phyloP scores from a whole-genome alignment of 148 eudicot genomes.

The Silene uniflora region DNA sequence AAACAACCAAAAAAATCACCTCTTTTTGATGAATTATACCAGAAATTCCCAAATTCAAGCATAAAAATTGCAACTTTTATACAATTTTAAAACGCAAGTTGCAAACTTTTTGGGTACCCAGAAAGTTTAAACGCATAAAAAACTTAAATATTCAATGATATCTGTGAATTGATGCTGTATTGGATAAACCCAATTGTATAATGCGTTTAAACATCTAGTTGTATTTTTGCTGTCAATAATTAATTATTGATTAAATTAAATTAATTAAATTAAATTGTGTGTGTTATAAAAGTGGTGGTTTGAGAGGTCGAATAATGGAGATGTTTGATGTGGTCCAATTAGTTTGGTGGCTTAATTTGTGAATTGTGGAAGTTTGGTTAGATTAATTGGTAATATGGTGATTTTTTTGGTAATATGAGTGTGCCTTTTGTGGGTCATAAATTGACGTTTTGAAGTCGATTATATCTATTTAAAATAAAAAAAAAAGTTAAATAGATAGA shows the following conservation, averaged over 20 bases:
- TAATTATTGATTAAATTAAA: no score
- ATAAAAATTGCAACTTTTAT: slow-evolving; percentile 11
- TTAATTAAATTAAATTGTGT: background rate
- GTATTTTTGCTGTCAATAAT: slow-evolving; percentile 24
- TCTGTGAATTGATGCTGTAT: slow-evolving; percentile 7
- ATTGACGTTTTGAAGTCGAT: no score
- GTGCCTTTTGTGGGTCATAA: no score
- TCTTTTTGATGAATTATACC: background rate
- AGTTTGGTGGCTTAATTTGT: slow-evolving; percentile 21
- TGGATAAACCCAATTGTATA: slow-evolving; percentile 21
- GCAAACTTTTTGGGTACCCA: slow-evolving; percentile 13
- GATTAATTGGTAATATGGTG: background rate
- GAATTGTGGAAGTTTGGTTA: background rate
- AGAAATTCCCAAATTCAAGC: background rate
- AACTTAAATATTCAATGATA: slow-evolving; percentile 18
- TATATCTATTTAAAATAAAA: no score
- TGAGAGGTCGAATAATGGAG: slow-evolving; percentile 13
- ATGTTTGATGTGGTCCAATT: slow-evolving; percentile 16
- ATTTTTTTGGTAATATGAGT: slow-evolving; percentile 2
- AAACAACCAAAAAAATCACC: background rate
- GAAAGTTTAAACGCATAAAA: slow-evolving; percentile 9
- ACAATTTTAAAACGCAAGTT: slow-evolving; percentile 6
- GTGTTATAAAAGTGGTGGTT: background rate
- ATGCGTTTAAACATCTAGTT: slow-evolving; percentile 18
- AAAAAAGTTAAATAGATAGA: no score